Percentiles rank a stretch among this genome's conserved stretches.
Conservation (phyloP, 352 stramenopile species). For the Phytopythium sindhum region DNA sequence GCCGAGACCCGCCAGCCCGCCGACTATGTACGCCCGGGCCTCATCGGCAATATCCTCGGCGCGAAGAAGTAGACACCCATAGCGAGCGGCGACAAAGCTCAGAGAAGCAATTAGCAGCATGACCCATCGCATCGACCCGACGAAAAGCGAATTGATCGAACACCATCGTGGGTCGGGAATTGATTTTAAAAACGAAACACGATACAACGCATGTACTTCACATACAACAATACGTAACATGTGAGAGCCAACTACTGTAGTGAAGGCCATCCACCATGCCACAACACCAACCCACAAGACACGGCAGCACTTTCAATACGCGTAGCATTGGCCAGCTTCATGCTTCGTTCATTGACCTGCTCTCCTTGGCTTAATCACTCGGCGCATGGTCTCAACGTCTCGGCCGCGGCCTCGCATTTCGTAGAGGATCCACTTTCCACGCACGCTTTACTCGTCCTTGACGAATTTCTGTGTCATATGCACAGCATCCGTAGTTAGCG, state of each 20-base stretch:
- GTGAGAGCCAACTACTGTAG: no score
- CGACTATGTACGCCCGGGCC: constrained; percentile 89
- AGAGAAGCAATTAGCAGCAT: background rate
- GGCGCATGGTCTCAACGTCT: background rate
- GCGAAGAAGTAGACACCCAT: constrained; percentile 24
- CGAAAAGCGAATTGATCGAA: background rate
- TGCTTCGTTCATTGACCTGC: background rate
- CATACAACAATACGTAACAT: background rate
- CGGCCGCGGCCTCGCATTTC: background rate
- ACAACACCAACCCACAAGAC: background rate
- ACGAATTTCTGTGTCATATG: constrained; percentile 48
- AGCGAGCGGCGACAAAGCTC: background rate
- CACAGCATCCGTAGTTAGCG: background rate
- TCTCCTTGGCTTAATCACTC: background rate
- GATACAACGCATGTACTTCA: background rate
- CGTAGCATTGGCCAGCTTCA: background rate
- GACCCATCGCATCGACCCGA: background rate
- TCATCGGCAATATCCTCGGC: constrained; percentile 59
- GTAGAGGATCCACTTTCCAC: background rate
- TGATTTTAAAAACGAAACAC: background rate
- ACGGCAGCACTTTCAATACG: background rate
- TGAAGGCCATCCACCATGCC: background rate
- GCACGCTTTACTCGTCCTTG: constrained; percentile 42
- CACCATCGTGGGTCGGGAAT: background rate
- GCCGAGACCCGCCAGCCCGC: constrained; percentile 71